Base-by-base conservation (phyloP, 257 asterid species). In the Ajuga chamaepitys region DNA sequence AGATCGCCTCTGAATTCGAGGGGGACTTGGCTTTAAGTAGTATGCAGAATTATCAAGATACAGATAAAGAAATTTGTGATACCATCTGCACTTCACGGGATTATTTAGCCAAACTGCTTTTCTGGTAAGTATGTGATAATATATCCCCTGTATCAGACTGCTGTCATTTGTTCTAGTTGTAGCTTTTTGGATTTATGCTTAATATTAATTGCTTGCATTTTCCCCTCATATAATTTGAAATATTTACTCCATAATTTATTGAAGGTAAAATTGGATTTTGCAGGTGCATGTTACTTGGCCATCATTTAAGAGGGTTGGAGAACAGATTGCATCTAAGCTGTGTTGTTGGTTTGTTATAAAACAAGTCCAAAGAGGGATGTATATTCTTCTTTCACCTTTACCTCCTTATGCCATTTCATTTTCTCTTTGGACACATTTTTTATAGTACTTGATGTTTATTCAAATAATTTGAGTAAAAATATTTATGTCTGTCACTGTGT, bases 221-320 rank as follows among this genome's bases (percentile, higher is more conserved):
- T 42, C 26, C 60, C 14, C 53, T 9, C 22, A 21, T 53, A 51
- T 32, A n/a, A 7, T 37, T n/a, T 35, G 14, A 47, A 4, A n/a
- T 14, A 5, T 4, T 44, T n/a, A 20, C 22, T 77, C 51, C 38
- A 25, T 48, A 48, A 28, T 52, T 37, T 70, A 58, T 68, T 51
- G 67, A 67, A 58, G 55, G 42, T 18, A 5, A n/a, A 51, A 21
- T 55, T 44, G 35, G 38, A 56, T 10, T 34, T 69, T 42, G 51
- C 92, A 94, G 99, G 99, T 94, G 97, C 77, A 90, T 94, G 99
- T 62, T 94, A 79, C 70, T 94, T 59, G 99, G 99, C 30, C 99
- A 94, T 82, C 99, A 94, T 74, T 78, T 94, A 68, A 77, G 98
- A 78, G 94, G 96, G 44, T 76, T 93, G 95, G 98, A 93, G 85